Conservation (phyloP, 768 basidiomycete genomes). For the Gloeophyllum trabeum region DNA sequence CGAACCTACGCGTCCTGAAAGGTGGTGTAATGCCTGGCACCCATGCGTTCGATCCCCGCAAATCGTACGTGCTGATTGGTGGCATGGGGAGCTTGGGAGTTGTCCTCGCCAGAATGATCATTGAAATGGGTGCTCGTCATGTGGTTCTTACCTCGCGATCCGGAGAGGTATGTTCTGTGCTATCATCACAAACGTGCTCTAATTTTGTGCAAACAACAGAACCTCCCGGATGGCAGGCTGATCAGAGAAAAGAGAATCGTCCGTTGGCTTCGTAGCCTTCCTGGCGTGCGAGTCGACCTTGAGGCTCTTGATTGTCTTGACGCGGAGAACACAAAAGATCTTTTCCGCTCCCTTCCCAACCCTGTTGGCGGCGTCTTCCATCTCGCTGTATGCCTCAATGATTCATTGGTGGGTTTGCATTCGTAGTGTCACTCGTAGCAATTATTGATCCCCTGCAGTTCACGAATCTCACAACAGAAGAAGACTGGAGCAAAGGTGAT, state of each 20-base stretch:
- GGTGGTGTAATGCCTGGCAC: not conserved
- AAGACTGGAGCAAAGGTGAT: slow-evolving; percentile 8
- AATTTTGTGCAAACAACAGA: not conserved
- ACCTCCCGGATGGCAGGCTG: not conserved
- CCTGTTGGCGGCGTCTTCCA: slow-evolving; percentile 6
- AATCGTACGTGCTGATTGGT: slow-evolving; percentile 5
- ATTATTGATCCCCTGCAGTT: slow-evolving; percentile 2
- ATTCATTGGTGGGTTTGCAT: slow-evolving; percentile 1
- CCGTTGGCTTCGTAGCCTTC: not conserved
- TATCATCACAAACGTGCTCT: not conserved
- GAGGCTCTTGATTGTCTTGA: slow-evolving; percentile 5
- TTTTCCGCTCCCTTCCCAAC: not conserved
- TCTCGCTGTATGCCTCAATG: slow-evolving; percentile 6
- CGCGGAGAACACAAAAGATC: slow-evolving; percentile 3
- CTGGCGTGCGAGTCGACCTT: slow-evolving; percentile 5
- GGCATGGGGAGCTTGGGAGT: slow-evolving; percentile 5
- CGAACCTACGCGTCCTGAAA: not conserved
- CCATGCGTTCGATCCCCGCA: not conserved
- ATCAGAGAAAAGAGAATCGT: slow-evolving; percentile 6
- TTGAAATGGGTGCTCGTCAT: slow-evolving; percentile 5
- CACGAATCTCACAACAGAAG: slow-evolving; percentile 5
- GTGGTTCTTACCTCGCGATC: slow-evolving; percentile 6
- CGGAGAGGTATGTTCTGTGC: slow-evolving; percentile 2
- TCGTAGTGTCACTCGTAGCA: no score
- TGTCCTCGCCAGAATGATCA: slow-evolving; percentile 1